Percentiles rank a stretch among this genome's conserved stretches.
Conservation (phyloP, 2,329 filamentous ascomycete species). For the Clarireedia paspali region DNA sequence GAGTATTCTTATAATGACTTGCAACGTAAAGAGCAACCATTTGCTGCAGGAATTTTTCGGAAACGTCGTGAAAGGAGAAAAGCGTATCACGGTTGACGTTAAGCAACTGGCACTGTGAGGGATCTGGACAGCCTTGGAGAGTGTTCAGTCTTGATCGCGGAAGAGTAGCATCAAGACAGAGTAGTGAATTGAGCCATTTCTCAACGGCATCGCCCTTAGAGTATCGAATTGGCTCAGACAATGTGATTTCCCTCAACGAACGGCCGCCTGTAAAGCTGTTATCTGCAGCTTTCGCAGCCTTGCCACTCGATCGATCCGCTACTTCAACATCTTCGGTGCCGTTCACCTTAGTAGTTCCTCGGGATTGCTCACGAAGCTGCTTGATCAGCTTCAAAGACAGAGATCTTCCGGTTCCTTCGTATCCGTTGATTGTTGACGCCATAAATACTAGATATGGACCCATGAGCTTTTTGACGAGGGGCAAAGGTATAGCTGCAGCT, state of each 20-base stretch:
- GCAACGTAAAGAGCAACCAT: constrained; percentile 98
- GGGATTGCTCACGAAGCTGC: constrained; percentile 88
- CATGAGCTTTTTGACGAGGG: constrained; percentile 87
- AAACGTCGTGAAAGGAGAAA: constrained; percentile 95
- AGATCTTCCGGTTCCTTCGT: constrained; percentile 92
- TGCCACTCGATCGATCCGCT: constrained; percentile 73
- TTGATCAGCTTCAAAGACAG: constrained; percentile 95
- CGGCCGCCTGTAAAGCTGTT: constrained; percentile 57
- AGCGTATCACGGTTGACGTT: constrained; percentile 95
- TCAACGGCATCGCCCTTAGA: constrained; percentile 85
- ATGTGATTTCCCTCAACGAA: constrained; percentile 81
- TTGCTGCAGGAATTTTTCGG: constrained; percentile 93
- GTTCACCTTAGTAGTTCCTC: constrained; percentile 48
- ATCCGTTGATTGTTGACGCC: constrained; percentile 98
- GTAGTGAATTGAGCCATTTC: constrained; percentile 89
- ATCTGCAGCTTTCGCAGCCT: constrained; percentile 53
- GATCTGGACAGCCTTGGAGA: constrained; percentile 69
- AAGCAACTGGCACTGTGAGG: constrained; percentile 82
- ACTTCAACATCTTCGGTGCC: constrained; percentile 55
- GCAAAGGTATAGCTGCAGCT: constrained; percentile 90
- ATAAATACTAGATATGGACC: constrained; percentile 97
- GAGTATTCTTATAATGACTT: constrained; percentile 96
- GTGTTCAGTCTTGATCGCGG: constrained; percentile 49
- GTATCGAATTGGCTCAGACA: constrained; percentile 92
- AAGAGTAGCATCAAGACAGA: constrained; percentile 89